These are phyloP conservation scores for Actinomortierella wolfii DNA, from an alignment of 371 early-diverging fungal species.

Conservation along the genomic window DNA sequence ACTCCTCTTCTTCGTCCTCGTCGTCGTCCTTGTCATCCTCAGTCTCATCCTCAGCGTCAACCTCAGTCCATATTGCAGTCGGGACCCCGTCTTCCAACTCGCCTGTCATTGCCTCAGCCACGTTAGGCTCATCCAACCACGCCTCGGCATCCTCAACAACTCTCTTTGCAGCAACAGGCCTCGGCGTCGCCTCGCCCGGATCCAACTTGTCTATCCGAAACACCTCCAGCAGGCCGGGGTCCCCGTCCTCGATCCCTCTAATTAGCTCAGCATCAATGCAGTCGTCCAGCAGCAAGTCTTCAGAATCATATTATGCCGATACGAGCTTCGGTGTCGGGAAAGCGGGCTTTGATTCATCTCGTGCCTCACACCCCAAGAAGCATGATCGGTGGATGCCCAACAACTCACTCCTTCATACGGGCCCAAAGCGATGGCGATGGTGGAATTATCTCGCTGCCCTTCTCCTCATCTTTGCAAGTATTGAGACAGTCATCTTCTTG, in stretches of 20 bases:
- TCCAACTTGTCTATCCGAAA: slow-evolving; percentile 1
- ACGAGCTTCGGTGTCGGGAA: too few species aligned
- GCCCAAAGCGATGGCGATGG: slow-evolving; percentile 55
- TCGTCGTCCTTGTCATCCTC: slow-evolving; percentile 8
- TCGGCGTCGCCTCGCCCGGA: too few species aligned
- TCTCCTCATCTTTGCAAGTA: slow-evolving; percentile 48
- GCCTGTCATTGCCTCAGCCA: slow-evolving; percentile 19
- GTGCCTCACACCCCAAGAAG: slow-evolving; percentile 4
- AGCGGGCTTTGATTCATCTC: slow-evolving; percentile 1
- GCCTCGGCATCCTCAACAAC: slow-evolving; percentile 11
- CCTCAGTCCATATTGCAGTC: slow-evolving; percentile 3
- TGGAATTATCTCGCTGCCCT: slow-evolving; percentile 52
- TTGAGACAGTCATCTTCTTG: slow-evolving; percentile 47
- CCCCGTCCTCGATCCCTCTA: slow-evolving; percentile 24
- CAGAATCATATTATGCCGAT: slow-evolving; percentile 6
- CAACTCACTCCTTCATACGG: slow-evolving; percentile 13
- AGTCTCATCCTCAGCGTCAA: slow-evolving; percentile 12
- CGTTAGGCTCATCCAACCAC: slow-evolving; percentile 23
- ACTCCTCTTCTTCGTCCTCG: too few species aligned
- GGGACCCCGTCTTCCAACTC: slow-evolving; percentile 12
- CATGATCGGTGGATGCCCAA: slow-evolving; percentile 5
- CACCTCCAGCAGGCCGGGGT: slow-evolving; percentile 34
- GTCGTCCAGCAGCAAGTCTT: slow-evolving; percentile 7
- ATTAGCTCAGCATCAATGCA: slow-evolving; percentile 13
- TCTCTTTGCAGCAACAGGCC: too few species aligned